A percentile compares a stretch with the other conserved stretches of the same genome.
Conservation (phyloP, 257 asterid species). For the Solanum sitiens region DNA sequence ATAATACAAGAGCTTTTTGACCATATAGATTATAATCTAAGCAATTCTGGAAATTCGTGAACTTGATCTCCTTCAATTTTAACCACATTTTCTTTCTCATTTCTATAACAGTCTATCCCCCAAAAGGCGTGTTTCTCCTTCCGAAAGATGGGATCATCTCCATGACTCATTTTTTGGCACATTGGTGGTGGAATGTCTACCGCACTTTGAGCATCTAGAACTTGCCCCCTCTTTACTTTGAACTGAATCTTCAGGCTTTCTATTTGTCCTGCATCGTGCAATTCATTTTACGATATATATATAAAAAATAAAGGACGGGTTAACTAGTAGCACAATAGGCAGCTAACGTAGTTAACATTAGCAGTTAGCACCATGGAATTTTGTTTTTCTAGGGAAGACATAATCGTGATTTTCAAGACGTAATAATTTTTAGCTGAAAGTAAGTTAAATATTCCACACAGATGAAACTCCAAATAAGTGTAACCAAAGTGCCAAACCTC, state of each 20-base stretch:
- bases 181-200: slow-evolving; percentile 49
- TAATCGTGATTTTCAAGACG: neutral
- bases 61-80: slow-evolving; percentile 32
- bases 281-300: neutral
- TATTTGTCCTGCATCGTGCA: slow-evolving; percentile 35
- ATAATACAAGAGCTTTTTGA: slow-evolving; percentile 8
- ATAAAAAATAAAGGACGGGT: too few species aligned
- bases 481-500: slow-evolving; percentile 28
- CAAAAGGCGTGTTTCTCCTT: slow-evolving; percentile 35
- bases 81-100: slow-evolving; percentile 37
- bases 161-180: slow-evolving; percentile 75
- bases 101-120: slow-evolving; percentile 30
- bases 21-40: slow-evolving; percentile 48
- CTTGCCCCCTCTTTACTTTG: slow-evolving; percentile 39
- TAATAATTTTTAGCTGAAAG: neutral
- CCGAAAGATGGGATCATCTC: slow-evolving; percentile 65
- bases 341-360: neutral
- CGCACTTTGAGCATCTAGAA: slow-evolving; percentile 49
- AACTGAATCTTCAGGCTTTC: slow-evolving; percentile 30
- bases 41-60: slow-evolving; percentile 54
- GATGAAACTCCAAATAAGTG: neutral
- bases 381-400: neutral
- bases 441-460: neutral
- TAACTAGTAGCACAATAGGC: neutral
- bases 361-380: neutral